phyloP scores from a whole-genome alignment of 2,329 filamentous ascomycete genomes.

The Neonectria hederae region DNA sequence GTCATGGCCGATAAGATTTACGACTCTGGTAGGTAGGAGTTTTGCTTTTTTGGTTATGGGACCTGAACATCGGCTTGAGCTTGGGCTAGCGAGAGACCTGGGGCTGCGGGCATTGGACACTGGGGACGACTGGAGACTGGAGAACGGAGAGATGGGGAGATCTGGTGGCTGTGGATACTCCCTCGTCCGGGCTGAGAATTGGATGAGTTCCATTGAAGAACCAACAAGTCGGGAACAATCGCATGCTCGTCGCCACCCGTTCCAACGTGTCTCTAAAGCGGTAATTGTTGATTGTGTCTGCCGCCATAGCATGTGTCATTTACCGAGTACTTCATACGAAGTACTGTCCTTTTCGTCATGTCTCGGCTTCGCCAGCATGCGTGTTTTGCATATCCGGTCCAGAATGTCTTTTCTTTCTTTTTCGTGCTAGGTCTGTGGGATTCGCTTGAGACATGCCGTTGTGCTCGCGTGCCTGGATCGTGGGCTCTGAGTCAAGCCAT shows the following conservation, averaged over 20 bases:
- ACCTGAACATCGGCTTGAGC: slow-evolving; percentile 1
- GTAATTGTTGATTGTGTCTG: slow-evolving; percentile 26
- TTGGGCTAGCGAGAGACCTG: neutral
- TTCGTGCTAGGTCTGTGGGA: neutral
- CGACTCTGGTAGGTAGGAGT: slow-evolving; percentile 25
- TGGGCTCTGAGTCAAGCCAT: slow-evolving; percentile 9
- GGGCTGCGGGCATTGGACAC: neutral
- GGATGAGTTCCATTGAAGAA: slow-evolving; percentile 21
- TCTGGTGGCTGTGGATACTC: slow-evolving; percentile 17
- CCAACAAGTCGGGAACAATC: slow-evolving; percentile 28
- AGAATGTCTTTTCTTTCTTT: neutral
- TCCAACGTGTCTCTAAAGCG: slow-evolving; percentile 29
- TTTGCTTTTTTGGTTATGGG: slow-evolving; percentile 24
- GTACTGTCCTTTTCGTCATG: neutral
- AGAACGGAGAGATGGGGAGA: slow-evolving; percentile 9
- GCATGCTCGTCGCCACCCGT: slow-evolving; percentile 23
- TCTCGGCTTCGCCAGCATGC: slow-evolving; percentile 1
- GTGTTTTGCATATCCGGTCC: neutral
- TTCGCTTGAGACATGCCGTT: neutral
- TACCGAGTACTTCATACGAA: neutral
- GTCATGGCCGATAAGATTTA: slow-evolving; percentile 37
- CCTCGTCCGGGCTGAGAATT: slow-evolving; percentile 3
- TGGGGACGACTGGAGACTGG: neutral
- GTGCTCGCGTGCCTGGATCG: slow-evolving; percentile 33
- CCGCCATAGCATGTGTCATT: neutral